These are phyloP conservation scores for Corynespora cassiicola DNA, from an alignment of 2,329 filamentous ascomycete genomes.

Conservation along the genomic window DNA sequence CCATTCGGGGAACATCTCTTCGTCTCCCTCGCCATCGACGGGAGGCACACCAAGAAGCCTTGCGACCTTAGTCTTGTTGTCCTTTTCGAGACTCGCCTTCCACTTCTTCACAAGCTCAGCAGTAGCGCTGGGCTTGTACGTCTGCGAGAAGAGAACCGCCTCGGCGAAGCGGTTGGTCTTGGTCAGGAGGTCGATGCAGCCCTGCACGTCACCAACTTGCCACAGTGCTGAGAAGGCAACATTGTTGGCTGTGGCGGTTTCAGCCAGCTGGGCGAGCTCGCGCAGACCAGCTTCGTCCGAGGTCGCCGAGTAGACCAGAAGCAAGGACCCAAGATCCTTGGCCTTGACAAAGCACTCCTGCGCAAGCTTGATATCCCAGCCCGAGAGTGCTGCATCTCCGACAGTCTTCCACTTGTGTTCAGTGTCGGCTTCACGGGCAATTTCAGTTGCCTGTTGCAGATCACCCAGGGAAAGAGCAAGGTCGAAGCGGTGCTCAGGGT, in stretches of 20 bases:
- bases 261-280: slow-evolving; percentile 75
- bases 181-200: slow-evolving; percentile 79
- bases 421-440: slow-evolving; percentile 81
- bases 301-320: slow-evolving; percentile 88
- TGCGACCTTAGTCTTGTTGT: slow-evolving; percentile 83
- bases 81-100: slow-evolving; percentile 84
- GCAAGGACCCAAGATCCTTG: slow-evolving; percentile 86
- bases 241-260: slow-evolving; percentile 82
- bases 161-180: slow-evolving; percentile 83
- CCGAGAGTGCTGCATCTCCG: slow-evolving; percentile 84
- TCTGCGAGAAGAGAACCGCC: slow-evolving; percentile 90
- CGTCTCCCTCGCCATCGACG: slow-evolving; percentile 65
- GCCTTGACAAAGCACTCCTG: slow-evolving; percentile 93
- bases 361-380: slow-evolving; percentile 86
- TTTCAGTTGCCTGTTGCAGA: slow-evolving; percentile 82
- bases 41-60: slow-evolving; percentile 83
- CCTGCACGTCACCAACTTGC: slow-evolving; percentile 82
- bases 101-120: slow-evolving; percentile 73
- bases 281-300: slow-evolving; percentile 77
- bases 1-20: slow-evolving; percentile 96
- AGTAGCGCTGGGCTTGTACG: slow-evolving; percentile 86
- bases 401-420: slow-evolving; percentile 99
- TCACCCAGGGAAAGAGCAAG: slow-evolving; percentile 83
- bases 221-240: slow-evolving; percentile 90
- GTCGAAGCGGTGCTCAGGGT: slow-evolving; percentile 96